phyloP scores from a whole-genome alignment of 257 asterid genomes.

The Salvia hispanica region DNA sequence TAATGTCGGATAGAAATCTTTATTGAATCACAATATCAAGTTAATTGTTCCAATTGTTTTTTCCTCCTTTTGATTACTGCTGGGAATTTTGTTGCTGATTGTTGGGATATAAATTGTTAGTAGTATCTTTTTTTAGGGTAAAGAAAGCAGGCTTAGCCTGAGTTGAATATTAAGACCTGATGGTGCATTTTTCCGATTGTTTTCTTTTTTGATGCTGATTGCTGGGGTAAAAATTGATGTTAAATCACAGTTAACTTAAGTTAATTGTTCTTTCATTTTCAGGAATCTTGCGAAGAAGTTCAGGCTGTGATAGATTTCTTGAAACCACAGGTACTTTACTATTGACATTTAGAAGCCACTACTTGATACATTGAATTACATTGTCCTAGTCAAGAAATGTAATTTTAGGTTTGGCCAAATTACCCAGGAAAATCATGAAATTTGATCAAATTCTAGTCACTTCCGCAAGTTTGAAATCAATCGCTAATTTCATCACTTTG shows the following conservation, averaged over 20 bases:
- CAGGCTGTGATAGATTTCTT: constrained; percentile 74
- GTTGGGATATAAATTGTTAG: too few relatives aligned
- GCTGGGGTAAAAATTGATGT: background rate
- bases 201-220: background rate
- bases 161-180: too few relatives aligned
- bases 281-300: constrained; percentile 94
- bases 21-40: background rate
- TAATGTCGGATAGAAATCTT: background rate
- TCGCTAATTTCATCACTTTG: too few relatives aligned
- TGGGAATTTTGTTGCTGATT: too few relatives aligned
- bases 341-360: constrained; percentile 30
- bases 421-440: too few relatives aligned
- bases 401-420: too few relatives aligned
- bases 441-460: too few relatives aligned
- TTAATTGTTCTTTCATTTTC: constrained; percentile 31
- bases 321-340: constrained; percentile 37
- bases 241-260: background rate
- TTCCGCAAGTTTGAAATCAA: too few relatives aligned
- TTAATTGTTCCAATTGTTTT: background rate
- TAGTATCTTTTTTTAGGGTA: too few relatives aligned
- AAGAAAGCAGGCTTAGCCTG: too few relatives aligned
- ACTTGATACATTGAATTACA: background rate
- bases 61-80: too few relatives aligned
- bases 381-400: constrained; percentile 12
- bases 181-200: background rate